A percentile compares a stretch with the other conserved stretches of the same genome.
phyloP scores from a whole-genome alignment of 2,329 filamentous ascomycete genomes.

The Nigrospora sphaerica region DNA sequence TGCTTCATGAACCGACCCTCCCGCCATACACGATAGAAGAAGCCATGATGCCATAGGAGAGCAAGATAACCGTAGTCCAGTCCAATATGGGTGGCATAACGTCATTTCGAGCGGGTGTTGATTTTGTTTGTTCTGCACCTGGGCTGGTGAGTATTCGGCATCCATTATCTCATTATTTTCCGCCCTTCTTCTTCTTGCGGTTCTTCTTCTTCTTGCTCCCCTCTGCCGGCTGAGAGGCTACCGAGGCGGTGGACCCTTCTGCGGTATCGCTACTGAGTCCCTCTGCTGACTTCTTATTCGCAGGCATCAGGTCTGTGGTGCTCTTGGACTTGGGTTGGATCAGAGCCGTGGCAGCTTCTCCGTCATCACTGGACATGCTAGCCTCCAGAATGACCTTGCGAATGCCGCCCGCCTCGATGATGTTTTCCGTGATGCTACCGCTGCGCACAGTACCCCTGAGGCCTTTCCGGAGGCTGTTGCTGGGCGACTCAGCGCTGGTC shows the following conservation, averaged over 20 bases:
- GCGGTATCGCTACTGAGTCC: not conserved
- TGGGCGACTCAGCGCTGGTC: conserved; percentile 6
- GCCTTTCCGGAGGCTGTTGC: conserved; percentile 6
- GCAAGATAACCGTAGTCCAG: too few relatives aligned
- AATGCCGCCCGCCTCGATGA: conserved; percentile 64
- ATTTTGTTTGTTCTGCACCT: too few relatives aligned
- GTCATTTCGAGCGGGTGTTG: too few relatives aligned
- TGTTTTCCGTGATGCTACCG: conserved; percentile 69
- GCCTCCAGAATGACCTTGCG: conserved; percentile 68
- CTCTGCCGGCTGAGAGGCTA: conserved; percentile 2
- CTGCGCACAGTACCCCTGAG: conserved; percentile 48
- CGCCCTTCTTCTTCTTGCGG: conserved; percentile 29
- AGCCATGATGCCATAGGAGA: too few relatives aligned
- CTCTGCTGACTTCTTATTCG: not conserved
- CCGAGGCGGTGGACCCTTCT: conserved; percentile 1
- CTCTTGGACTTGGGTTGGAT: not conserved
- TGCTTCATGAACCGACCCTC: too few relatives aligned
- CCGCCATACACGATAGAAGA: too few relatives aligned
- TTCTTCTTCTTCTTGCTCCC: conserved; percentile 27
- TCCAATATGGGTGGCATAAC: too few relatives aligned
- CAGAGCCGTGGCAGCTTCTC: conserved; percentile 3
- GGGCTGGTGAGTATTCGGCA: too few relatives aligned
- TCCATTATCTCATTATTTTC: conserved; percentile 11
- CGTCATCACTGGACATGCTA: conserved; percentile 40
- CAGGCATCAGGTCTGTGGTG: not conserved